Evolutionary conservation across 2,329 filamentous ascomycete species (phyloP).

Genomic region (Pestalotiopsis fici): DNA sequence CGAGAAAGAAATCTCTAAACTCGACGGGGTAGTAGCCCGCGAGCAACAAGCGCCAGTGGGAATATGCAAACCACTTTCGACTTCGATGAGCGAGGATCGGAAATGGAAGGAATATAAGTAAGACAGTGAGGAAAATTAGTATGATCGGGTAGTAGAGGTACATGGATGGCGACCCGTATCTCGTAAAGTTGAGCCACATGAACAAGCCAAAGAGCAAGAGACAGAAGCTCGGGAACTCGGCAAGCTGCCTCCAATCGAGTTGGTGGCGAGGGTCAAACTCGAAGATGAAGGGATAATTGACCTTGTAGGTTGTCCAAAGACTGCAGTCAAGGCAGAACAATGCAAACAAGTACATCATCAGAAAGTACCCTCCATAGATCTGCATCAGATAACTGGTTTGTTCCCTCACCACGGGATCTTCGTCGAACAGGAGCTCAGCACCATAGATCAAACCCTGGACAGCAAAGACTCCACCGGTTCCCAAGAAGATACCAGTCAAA

Average conservation of each 20-base stretch:
- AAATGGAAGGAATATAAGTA: slow-evolving; percentile 75
- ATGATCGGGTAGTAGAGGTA: slow-evolving; percentile 88
- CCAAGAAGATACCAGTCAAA: slow-evolving; percentile 66
- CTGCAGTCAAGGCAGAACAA: slow-evolving; percentile 86
- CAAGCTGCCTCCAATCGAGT: slow-evolving; percentile 86
- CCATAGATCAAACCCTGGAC: slow-evolving; percentile 68
- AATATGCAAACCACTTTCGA: slow-evolving; percentile 84
- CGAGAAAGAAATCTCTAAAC: slow-evolving; percentile 95
- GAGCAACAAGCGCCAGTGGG: slow-evolving; percentile 83
- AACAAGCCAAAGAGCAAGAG: slow-evolving; percentile 76
- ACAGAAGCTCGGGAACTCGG: slow-evolving; percentile 85
- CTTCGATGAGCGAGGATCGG: slow-evolving; percentile 75
- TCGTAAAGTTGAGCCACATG: slow-evolving; percentile 87
- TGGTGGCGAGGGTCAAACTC: slow-evolving; percentile 88
- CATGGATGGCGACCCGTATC: slow-evolving; percentile 64
- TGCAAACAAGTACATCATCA: slow-evolving; percentile 76
- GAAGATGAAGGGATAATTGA: slow-evolving; percentile 97
- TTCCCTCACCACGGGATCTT: slow-evolving; percentile 46
- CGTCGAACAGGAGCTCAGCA: slow-evolving; percentile 49
- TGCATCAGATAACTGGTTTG: slow-evolving; percentile 75
- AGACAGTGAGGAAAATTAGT: slow-evolving; percentile 67
- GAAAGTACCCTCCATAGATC: slow-evolving; percentile 90
- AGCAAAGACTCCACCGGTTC: slow-evolving; percentile 65
- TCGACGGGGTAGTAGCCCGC: slow-evolving; percentile 91
- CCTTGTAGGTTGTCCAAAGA: slow-evolving; percentile 79